Evolutionary conservation across 768 basidiomycete genomes (phyloP), one percentile per base, ranked within the genome.

Genomic region (Leccinum arenicola): DNA sequence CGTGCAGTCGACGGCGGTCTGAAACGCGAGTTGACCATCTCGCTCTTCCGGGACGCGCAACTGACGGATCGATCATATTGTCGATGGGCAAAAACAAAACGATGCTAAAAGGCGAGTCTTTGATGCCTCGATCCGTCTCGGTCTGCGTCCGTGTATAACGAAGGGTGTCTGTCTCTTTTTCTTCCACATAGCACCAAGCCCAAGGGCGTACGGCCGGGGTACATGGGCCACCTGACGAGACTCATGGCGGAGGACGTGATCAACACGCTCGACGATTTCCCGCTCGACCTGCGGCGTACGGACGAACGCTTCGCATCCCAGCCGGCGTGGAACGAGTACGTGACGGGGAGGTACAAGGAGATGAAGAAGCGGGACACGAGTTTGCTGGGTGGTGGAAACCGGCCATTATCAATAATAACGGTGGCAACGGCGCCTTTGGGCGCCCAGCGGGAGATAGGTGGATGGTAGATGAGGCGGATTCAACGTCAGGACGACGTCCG

Each of bases 171-270:
- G 15, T 36, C 1, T 15, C 12, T 2, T 15, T 15, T 36, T 35
- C 33, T 1, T 35, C 14, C 14, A 6, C 5, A 14, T 66, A 90
- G 89, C 62, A 71, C 82, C 47, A 87, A 88, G 71, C 85, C 87
- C 9, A 89, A 91, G 66, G 85, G 89, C 23, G 82, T 89, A 43
- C 85, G 95, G 27, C 73, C 95, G 47, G 95, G 95, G 3, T 96
- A 93, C 75, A 98, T 98, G 96, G 96, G 96, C 0, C 95, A 98
- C 72, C 82, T 98, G 15, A 91, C 90, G 7, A 27, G 27, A 14
- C 85, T 98, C 64, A 93, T 99, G 65, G 88, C 95, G 0, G 97
- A 98, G 73, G 96, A 98, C 68, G 87, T 97, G 19, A 88, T 97
- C 70, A 85, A 85, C 57, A 90, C 95, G 11, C 82, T 98, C 60